Evolutionary conservation across 768 basidiomycete genomes (phyloP).

Genomic region (Amanita thiersii): DNA sequence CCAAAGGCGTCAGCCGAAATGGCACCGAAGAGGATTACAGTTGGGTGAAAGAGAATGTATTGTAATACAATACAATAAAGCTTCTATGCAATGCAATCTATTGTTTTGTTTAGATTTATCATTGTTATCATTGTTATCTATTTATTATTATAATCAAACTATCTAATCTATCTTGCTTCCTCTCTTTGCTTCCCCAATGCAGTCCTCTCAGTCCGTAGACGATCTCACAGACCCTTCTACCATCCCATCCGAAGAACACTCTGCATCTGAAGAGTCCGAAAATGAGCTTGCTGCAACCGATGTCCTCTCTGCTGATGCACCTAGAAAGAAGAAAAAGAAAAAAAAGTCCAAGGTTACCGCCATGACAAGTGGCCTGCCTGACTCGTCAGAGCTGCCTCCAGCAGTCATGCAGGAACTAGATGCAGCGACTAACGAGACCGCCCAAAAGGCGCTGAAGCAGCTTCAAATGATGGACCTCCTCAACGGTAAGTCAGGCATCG

Average conservation of each 20-base stretch:
- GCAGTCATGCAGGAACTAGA: conserved; percentile 41
- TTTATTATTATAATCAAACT: too few species aligned
- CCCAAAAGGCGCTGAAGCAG: conserved; percentile 64
- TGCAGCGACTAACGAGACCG: conserved; percentile 50
- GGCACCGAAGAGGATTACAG: conserved; percentile 5
- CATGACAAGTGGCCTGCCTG: conserved; percentile 38
- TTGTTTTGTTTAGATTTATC: too few species aligned
- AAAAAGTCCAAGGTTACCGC: conserved; percentile 69
- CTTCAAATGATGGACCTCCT: conserved; percentile 81
- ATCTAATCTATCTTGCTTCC: too few species aligned
- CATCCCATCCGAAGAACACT: conserved; percentile 16
- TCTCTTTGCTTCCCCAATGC: conserved; percentile 25
- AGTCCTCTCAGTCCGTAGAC: conserved; percentile 20
- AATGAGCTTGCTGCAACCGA: neutral
- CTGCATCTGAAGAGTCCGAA: neutral
- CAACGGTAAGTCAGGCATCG: conserved; percentile 72
- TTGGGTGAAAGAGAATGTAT: conserved; percentile 2
- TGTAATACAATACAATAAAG: too few species aligned
- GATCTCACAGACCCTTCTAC: conserved; percentile 20
- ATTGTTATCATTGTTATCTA: too few species aligned
- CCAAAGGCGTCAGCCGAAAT: conserved; percentile 7
- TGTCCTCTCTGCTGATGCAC: conserved; percentile 5
- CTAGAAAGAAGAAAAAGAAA: conserved; percentile 82
- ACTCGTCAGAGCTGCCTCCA: conserved; percentile 46
- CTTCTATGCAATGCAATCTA: too few species aligned